Conservation (phyloP, 129 eudicot species). For the Artemisia annua region DNA sequence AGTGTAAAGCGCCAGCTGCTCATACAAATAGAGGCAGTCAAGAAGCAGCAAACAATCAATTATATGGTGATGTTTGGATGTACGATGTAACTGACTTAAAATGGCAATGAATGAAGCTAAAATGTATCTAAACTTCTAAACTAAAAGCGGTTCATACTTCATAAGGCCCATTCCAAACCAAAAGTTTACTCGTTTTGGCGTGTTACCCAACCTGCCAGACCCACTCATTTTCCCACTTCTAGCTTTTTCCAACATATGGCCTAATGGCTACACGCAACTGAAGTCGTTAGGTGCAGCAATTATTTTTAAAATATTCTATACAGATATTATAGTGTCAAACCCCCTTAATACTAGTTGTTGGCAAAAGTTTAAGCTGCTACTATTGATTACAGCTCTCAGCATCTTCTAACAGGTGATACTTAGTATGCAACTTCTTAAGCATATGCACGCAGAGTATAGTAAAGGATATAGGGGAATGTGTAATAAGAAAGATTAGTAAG, state of each 20-base stretch:
- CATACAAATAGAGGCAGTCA: not conserved
- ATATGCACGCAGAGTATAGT: not conserved
- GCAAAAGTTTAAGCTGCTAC: not conserved
- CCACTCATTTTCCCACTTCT: not conserved
- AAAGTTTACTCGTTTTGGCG: not conserved
- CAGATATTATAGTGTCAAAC: not conserved
- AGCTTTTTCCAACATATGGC: not conserved
- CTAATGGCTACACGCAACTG: not conserved
- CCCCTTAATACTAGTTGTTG: not conserved
- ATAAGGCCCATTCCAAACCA: not conserved
- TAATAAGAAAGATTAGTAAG: not conserved
- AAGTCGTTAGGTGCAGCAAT: not conserved
- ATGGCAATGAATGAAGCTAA: not conserved
- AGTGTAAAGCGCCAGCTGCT: slow-evolving; percentile 79
- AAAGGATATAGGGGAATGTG: not conserved
- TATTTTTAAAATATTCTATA: not conserved
- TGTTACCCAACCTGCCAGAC: not conserved
- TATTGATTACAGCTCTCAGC: not conserved
- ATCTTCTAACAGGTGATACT: slow-evolving; percentile 1
- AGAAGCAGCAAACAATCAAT: not conserved
- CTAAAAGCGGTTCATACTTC: too few species aligned
- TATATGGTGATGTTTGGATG: not conserved
- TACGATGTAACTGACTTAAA: not conserved
- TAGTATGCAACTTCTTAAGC: not conserved
- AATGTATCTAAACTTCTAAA: too few species aligned